A percentile compares a stretch with the other conserved stretches of the same genome.
These are phyloP conservation scores for Barbarea vulgaris DNA, from an alignment of 345 rosid genomes.

Conservation along the genomic window DNA sequence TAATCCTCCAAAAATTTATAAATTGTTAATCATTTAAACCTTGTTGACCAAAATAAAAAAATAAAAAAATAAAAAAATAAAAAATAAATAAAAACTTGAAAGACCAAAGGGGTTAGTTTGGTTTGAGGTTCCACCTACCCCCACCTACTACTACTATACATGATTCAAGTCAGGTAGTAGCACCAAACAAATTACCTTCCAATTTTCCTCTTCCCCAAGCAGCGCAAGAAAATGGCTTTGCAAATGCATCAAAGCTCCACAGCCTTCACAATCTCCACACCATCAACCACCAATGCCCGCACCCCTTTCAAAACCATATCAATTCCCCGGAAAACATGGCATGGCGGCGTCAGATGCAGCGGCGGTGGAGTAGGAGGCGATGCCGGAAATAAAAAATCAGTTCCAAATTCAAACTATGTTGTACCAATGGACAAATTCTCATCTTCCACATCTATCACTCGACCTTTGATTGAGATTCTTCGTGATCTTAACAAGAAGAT, in stretches of 20 bases:
- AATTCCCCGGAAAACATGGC: conserved; percentile 10
- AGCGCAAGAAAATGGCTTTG: conserved; percentile 24
- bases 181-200: no score
- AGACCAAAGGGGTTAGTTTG: no score
- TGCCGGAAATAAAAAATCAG: conserved; percentile 53
- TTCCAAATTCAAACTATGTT: conserved; percentile 89
- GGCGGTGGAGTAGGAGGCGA: conserved; percentile 36
- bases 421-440: conserved; percentile 82
- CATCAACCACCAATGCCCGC: background rate
- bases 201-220: no score
- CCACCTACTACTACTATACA: no score
- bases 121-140: no score
- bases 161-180: no score
- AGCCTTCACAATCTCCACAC: conserved; percentile 9
- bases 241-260: conserved; percentile 23
- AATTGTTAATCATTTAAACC: no score
- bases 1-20: no score
- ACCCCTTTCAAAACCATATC: background rate
- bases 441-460: conserved; percentile 71
- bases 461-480: conserved; percentile 92
- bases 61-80: no score
- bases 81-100: no score
- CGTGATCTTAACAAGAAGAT: conserved; percentile 96
- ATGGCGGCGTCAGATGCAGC: conserved; percentile 36
- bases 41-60: no score